phyloP scores from a whole-genome alignment of 2,329 filamentous ascomycete species.

The Ciborinia camelliae region DNA sequence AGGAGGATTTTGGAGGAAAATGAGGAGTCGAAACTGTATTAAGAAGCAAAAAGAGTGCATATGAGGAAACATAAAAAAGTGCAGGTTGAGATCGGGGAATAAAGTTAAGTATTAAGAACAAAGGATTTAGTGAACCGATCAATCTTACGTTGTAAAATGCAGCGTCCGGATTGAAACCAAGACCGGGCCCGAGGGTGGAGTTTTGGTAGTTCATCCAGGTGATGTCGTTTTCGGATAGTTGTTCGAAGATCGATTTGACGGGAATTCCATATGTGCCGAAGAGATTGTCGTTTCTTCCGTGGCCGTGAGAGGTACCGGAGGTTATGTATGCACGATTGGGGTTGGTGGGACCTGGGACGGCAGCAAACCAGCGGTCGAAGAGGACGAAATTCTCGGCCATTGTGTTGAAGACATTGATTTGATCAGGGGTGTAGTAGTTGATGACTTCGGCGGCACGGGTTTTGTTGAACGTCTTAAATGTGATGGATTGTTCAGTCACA shows the following conservation, averaged over 20 bases:
- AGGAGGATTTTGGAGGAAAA: no score
- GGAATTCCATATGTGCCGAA: constrained; percentile 39
- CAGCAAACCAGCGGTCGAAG: constrained; percentile 45
- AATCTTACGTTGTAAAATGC: constrained; percentile 43
- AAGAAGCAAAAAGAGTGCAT: no score
- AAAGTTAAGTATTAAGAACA: no score
- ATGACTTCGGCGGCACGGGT: constrained; percentile 43
- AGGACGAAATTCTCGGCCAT: constrained; percentile 45
- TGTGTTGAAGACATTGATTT: constrained; percentile 42
- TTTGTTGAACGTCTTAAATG: constrained; percentile 39
- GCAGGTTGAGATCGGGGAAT: no score
- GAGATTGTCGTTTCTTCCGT: constrained; percentile 39
- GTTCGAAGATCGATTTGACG: constrained; percentile 42
- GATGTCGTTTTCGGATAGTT: constrained; percentile 41
- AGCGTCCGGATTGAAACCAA: constrained; percentile 44
- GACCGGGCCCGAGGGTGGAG: constrained; percentile 37
- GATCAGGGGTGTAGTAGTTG: constrained; percentile 44
- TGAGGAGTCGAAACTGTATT: no score
- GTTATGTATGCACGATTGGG: constrained; percentile 37
- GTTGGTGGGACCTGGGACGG: constrained; percentile 42
- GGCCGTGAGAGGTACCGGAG: constrained; percentile 42
- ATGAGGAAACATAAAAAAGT: no score
- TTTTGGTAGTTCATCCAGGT: constrained; percentile 49
- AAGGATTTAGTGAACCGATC: no score
- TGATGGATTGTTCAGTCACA: constrained; percentile 42